Percentiles rank a stretch among this genome's conserved stretches.
phyloP scores from a whole-genome alignment of 139 green algal species.

The Pycnococcus provasolii region DNA sequence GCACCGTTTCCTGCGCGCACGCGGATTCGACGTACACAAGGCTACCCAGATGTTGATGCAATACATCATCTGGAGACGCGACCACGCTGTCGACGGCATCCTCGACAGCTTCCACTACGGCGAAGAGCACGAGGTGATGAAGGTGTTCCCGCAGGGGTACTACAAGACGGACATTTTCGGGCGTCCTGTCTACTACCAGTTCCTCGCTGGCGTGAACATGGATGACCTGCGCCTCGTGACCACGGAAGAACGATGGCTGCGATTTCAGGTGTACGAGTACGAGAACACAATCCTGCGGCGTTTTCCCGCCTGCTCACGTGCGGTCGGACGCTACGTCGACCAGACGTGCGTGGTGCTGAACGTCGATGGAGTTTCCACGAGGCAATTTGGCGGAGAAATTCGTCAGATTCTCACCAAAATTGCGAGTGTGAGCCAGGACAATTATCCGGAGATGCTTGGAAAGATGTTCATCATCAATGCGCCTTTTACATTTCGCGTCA shows the following conservation, averaged over 20 bases:
- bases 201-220: slow-evolving; percentile 23
- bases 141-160: slow-evolving; percentile 75
- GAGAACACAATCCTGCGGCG: slow-evolving; percentile 27
- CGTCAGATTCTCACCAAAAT: slow-evolving; percentile 21
- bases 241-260: slow-evolving; percentile 26
- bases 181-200: slow-evolving; percentile 32
- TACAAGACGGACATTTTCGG: slow-evolving; percentile 55
- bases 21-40: slow-evolving; percentile 39
- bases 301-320: slow-evolving; percentile 30
- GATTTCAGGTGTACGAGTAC: slow-evolving; percentile 35
- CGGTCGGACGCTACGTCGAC: slow-evolving; percentile 27
- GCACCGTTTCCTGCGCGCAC: slow-evolving; percentile 46
- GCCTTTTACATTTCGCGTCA: slow-evolving; percentile 28
- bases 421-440: slow-evolving; percentile 25
- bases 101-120: slow-evolving; percentile 73
- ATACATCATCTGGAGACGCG: slow-evolving; percentile 35
- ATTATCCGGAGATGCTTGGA: slow-evolving; percentile 39
- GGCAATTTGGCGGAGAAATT: background rate
- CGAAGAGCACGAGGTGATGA: slow-evolving; percentile 75
- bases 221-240: slow-evolving; percentile 27
- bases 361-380: slow-evolving; percentile 12
- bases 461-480: slow-evolving; percentile 42
- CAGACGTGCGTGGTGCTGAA: slow-evolving; percentile 33
- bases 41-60: slow-evolving; percentile 45
- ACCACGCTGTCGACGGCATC: slow-evolving; percentile 56